Evolutionary conservation across 2,329 filamentous ascomycete species (phyloP).

Genomic region (Trichoderma sp.): DNA sequence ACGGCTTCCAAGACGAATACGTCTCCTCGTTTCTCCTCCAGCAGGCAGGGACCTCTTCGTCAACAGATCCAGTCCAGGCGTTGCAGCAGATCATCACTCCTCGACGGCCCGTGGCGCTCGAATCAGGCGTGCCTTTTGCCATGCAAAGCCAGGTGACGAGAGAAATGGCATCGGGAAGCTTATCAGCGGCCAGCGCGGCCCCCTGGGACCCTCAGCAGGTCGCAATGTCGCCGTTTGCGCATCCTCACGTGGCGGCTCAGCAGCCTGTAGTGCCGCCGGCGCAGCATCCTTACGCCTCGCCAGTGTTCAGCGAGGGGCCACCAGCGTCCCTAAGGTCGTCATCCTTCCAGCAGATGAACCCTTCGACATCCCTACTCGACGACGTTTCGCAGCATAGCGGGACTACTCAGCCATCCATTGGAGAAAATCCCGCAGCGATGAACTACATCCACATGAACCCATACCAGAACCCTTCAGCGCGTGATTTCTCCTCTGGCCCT

Average conservation of each 20-base stretch:
- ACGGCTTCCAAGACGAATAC: slow-evolving; percentile 60
- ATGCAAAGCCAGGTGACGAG: slow-evolving; percentile 40
- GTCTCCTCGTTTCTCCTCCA: slow-evolving; percentile 49
- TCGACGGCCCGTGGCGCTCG: slow-evolving; percentile 39
- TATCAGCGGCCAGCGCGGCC: slow-evolving; percentile 40
- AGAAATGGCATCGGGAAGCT: slow-evolving; percentile 40
- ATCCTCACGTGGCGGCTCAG: slow-evolving; percentile 30
- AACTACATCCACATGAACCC: slow-evolving; percentile 26
- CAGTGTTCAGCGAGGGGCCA: slow-evolving; percentile 24
- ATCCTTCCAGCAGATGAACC: slow-evolving; percentile 14
- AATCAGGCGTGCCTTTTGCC: slow-evolving; percentile 36
- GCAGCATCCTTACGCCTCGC: slow-evolving; percentile 22
- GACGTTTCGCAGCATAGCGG: slow-evolving; percentile 24
- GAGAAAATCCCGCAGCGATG: slow-evolving; percentile 19
- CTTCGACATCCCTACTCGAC: slow-evolving; percentile 13
- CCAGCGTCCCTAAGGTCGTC: not conserved
- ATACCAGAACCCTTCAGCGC: slow-evolving; percentile 23
- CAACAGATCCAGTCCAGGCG: slow-evolving; percentile 37
- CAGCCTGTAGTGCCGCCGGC: not conserved
- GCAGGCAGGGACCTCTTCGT: slow-evolving; percentile 16
- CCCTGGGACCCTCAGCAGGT: slow-evolving; percentile 40
- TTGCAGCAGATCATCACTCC: slow-evolving; percentile 46
- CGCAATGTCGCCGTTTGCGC: slow-evolving; percentile 36
- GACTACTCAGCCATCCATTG: slow-evolving; percentile 16
- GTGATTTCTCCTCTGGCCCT: slow-evolving; percentile 16